Evolutionary conservation across 2,329 filamentous ascomycete genomes (phyloP).

Genomic region (Ophiostoma populinum): DNA sequence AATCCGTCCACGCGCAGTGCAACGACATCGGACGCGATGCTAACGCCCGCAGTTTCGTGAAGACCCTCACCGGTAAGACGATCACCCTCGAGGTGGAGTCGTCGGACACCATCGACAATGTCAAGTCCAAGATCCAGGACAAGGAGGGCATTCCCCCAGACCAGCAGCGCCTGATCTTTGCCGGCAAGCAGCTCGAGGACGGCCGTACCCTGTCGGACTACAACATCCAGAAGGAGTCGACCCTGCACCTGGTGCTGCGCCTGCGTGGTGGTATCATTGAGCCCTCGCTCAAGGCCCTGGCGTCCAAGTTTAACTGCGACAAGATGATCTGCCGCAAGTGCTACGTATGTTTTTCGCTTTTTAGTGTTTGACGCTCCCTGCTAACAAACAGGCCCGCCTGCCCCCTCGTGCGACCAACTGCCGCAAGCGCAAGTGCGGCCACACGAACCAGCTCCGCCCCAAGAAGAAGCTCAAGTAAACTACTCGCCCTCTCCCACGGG

Average conservation of each 20-base stretch:
- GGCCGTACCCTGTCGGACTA: constrained; percentile 93
- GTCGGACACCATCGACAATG: constrained; percentile 98
- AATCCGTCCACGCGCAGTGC: no score
- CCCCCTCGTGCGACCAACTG: constrained; percentile 99
- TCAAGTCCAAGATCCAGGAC: constrained; percentile 99
- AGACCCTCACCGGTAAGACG: constrained; percentile 99
- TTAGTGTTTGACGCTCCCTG: not conserved
- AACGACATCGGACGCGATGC: no score
- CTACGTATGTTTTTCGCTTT: constrained; percentile 45
- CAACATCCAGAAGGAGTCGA: constrained; percentile 99
- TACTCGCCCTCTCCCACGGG: constrained; percentile 12
- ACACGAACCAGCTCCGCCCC: constrained; percentile 99
- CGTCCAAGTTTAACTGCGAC: constrained; percentile 99
- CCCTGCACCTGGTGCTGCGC: constrained; percentile 94
- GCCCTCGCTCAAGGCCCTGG: constrained; percentile 94
- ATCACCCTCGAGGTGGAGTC: constrained; percentile 99
- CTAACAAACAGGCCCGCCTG: constrained; percentile 43
- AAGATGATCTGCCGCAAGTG: constrained; percentile 99
- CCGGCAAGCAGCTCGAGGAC: constrained; percentile 98
- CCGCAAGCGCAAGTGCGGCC: constrained; percentile 99
- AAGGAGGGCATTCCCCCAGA: constrained; percentile 98
- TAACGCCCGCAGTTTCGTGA: constrained; percentile 66
- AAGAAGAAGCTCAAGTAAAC: constrained; percentile 77
- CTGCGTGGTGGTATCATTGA: constrained; percentile 99
- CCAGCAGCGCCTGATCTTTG: constrained; percentile 97